Evolutionary conservation across 225 moss, liverwort and hornwort species (phyloP).

Genomic region (Pseudisothecium myosuroides): DNA sequence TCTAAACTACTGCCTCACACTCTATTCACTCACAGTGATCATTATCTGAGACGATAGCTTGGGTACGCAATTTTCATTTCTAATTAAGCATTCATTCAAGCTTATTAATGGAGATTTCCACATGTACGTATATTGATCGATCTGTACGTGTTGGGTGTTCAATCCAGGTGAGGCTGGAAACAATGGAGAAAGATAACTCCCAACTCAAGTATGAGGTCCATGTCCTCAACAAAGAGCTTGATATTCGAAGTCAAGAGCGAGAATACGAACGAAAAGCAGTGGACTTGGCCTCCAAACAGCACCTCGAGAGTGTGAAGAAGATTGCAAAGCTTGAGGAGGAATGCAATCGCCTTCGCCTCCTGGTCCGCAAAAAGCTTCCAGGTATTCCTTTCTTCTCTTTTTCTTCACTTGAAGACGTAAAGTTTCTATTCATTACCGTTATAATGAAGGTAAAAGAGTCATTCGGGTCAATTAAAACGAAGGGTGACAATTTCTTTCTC

Average conservation of each 20-base stretch:
- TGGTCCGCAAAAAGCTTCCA: conserved; percentile 63
- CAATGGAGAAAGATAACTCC: conserved; percentile 56
- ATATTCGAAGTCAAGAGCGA: conserved; percentile 57
- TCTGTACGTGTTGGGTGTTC: not conserved
- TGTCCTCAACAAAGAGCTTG: conserved; percentile 66
- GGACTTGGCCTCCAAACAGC: conserved; percentile 51
- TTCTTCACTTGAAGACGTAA: not conserved
- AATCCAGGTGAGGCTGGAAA: conserved; percentile 47
- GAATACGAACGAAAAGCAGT: conserved; percentile 58
- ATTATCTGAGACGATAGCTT: not conserved
- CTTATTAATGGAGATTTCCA: not conserved
- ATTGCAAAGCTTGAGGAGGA: conserved; percentile 66
- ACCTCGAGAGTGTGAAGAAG: conserved; percentile 60
- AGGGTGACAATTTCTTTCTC: not conserved
- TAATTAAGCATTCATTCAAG: not conserved
- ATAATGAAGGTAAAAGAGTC: not conserved
- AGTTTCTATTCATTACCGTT: not conserved
- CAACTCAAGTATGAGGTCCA: conserved; percentile 59
- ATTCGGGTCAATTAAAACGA: not conserved
- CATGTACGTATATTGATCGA: not conserved
- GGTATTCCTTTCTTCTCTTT: conserved; percentile 2
- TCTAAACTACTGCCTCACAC: not conserved
- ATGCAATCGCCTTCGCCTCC: conserved; percentile 56
- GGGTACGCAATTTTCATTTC: not conserved
- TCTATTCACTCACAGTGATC: not conserved